Base-by-base conservation (phyloP, 768 basidiomycete species). In the Mycena chlorophos region DNA sequence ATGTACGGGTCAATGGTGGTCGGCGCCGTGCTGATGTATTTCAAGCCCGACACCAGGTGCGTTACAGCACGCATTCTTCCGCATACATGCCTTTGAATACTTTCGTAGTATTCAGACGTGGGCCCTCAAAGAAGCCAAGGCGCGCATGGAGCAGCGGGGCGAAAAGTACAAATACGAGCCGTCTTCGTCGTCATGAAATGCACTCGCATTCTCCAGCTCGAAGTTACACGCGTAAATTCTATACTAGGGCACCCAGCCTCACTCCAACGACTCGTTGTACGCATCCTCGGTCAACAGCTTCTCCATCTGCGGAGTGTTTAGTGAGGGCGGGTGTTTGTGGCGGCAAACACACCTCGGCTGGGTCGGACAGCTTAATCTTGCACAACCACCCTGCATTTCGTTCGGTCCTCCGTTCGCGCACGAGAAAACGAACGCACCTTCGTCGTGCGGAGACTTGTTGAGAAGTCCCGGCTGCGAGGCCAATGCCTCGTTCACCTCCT, bases 21-120 rank as follows among this genome's bases (percentile, higher is more conserved):
- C 57, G 89, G 87, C 27, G 71, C 81, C 10, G 82, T 94, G 28
- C 74, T 91, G 68, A 73, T 93, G 23, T 91, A 92, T 72, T 95
- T 94, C 77, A 95, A 95, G 73, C 94, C 94, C 2, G 91, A 96
- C 68, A 94, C 91, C 17, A 93, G 89, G 94, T 94, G 61, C 57
- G 88, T 60, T 29, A 42, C 17, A 29, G 45, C 48, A 31, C 8
- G 8, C 30, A 47, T 31, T 39, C 13, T 31, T 14, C 12, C 26
- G 27, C 47, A 57, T 22, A 64, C 26, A 23, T 26, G 40, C 26
- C 23, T 22, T 22, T 45, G 4, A 27, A 38, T 20, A 43, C 30
- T 42, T 22, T 42, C 20, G 40, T 65, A 97, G 94, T 68, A 89
- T 97, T 73, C 89, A 93, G 73, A 84, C 87, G 1, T 97, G 94